Base-by-base conservation (phyloP, 257 asterid genomes). In the Solanum sitiens region DNA sequence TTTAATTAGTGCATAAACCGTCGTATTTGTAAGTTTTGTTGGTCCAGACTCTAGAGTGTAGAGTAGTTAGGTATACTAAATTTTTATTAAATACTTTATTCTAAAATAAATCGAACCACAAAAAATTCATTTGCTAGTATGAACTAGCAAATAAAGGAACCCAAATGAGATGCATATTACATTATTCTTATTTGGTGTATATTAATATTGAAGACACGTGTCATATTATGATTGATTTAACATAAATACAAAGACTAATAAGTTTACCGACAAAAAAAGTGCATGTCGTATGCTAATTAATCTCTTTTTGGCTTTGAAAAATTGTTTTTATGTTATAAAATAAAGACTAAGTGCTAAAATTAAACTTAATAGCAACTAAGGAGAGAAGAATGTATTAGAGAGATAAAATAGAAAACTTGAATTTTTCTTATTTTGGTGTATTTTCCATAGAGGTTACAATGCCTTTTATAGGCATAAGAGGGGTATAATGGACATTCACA, bases 21-120 rank as follows among this genome's bases (percentile, higher is more conserved):
- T 18, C 45, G 1, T 18, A 11, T 35, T 33, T 35, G 30, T 72
- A 35, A 72, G 8, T 35, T 72, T 35, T 72, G 79, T 14, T 33
- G 25, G 44, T n/a, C 16, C n/a, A n/a, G 25, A 59, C 12, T 59
- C 12, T 0, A 21, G 0, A 56, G n/a, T 56, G 0, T 0, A 50
- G n/a, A 53, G 63, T 53, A 16, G 0, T 53, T 53, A 1, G 63
- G 7, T 16, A 16, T 53, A 53, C 63, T 50, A 50, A 50, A 50
- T 50, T 14, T 2, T 47, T 0, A 40, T 47, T 14, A 47, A 50
- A 42, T 2, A 9, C 9, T 50, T 3, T 4, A 47, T 53, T 53
- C 23, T 15, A 16, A 6, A 53, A 16, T 21, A 59, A 21, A 59
- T 8, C 12, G 9, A 4, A 59, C 27, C 12, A 59, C 27, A 59